phyloP scores from a whole-genome alignment of 2,329 filamentous ascomycete species.

The Ophiocordyceps sinensis region DNA sequence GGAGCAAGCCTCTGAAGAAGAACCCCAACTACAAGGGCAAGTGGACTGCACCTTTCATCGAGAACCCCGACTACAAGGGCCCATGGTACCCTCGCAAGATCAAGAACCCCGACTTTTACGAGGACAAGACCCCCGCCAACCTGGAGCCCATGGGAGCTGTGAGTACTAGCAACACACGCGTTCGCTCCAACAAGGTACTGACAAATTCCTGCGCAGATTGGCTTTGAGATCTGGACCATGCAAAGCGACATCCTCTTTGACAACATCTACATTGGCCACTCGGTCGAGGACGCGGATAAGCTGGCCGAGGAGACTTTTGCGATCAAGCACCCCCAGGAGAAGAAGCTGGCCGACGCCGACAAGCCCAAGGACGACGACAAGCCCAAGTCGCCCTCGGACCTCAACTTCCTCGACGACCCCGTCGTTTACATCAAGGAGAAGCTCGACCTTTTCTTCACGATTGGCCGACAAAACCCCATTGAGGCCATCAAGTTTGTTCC shows the following conservation, averaged over 20 bases:
- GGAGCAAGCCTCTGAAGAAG: slow-evolving; percentile 81
- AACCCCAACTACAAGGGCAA: slow-evolving; percentile 99
- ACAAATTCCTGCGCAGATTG: slow-evolving; percentile 44
- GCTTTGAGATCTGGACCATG: slow-evolving; percentile 99
- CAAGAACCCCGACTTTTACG: slow-evolving; percentile 86
- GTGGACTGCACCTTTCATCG: slow-evolving; percentile 83
- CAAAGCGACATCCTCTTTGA: slow-evolving; percentile 97
- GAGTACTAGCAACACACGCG: slow-evolving; percentile 30
- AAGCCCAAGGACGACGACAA: slow-evolving; percentile 59
- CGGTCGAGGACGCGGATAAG: slow-evolving; percentile 78
- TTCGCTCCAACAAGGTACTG: background rate
- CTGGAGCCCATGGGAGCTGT: slow-evolving; percentile 96
- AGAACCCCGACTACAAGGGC: slow-evolving; percentile 98
- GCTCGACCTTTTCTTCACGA: slow-evolving; percentile 75
- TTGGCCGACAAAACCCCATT: slow-evolving; percentile 68
- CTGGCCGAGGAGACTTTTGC: slow-evolving; percentile 82
- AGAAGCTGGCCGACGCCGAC: slow-evolving; percentile 60
- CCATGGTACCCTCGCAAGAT: slow-evolving; percentile 92
- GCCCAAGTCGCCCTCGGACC: slow-evolving; percentile 57
- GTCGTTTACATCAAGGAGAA: slow-evolving; percentile 83
- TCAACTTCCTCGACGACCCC: slow-evolving; percentile 85
- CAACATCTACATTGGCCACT: slow-evolving; percentile 99
- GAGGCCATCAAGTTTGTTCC: slow-evolving; percentile 81
- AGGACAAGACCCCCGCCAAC: slow-evolving; percentile 94
- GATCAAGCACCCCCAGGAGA: slow-evolving; percentile 73